Base-by-base conservation (phyloP, 1,139 yeast genomes). In the Pichia kudriavzevii region DNA sequence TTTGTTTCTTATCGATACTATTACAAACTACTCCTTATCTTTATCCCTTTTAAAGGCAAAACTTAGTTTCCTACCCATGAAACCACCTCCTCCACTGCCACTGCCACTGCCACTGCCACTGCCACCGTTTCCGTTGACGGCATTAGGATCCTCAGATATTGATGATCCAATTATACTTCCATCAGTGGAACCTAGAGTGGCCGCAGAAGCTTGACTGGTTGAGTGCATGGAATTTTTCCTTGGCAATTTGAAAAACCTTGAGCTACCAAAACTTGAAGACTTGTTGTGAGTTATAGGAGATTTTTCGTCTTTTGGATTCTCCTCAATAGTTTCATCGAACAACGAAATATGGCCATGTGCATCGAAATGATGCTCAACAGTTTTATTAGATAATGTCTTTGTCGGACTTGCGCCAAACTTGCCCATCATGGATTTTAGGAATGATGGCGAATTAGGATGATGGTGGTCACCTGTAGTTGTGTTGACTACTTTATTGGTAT, bases 401-500 rank as follows among this genome's bases (percentile, higher is more conserved):
- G 55, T 51, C 4, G 60, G 60, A 27, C 55, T 49, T 1, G 50
- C 34, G 5, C 59, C 59, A 37, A 56, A 49, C 26, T 52, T 50
- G 34, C 52, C 53, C 13, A 56, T 39, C 33, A 45, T 46, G 28
- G 40, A 44, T 28, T 50, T 55, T 36, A 54, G 45, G 17, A 55
- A 52, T 10, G 56, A 51, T 13, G 56, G 54, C 9, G 58, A 50
- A 1, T 46, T 31, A 13, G 49, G 41, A 12, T 31, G 38, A 17
- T 26, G 31, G n/a, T n/a, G n/a, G n/a, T n/a, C n/a, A n/a, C n/a
- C n/a, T n/a, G n/a, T n/a, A 17, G 26, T 30, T 8, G 24, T 25
- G 13, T 28, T 13, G 6, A 26, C 21, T 3, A 23, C 30, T 16
- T 33, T 15, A 15, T 26, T 30, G 26, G 15, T n/a, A 18, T 21